Evolutionary conservation across 1,284 basidiomycete species (phyloP), one percentile per base, ranked within the genome.

Genomic region (Dichomitus squalens): DNA sequence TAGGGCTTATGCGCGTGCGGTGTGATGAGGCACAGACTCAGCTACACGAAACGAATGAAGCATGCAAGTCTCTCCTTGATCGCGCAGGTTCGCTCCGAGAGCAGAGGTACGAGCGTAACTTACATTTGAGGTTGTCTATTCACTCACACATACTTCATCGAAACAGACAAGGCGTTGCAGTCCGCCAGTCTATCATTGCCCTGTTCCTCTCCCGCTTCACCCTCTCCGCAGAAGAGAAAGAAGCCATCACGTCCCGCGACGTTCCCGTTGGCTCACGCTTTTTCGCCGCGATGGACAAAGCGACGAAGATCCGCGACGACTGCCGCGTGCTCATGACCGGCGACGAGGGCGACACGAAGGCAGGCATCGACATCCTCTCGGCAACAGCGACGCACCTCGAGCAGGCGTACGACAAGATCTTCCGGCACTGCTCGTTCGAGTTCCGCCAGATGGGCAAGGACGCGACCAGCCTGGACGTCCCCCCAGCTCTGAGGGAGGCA

Each of bases 131-230:
- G 18, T 16, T 11, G 4, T n/a, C 5, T 43, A 9, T 23, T 31
- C 14, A 27, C 16, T 23, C 14, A 6, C 3, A 20, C 16, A 14
- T 52, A 4, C 35, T 23, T 39, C 23, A 3, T 29, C 3, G 27
- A 12, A 36, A 36, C 71, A 89, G 90, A 66, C 82, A 92, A 75
- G 76, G 84, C 69, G 77, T 92, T 9, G 84, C 87, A 52, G 79
- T 79, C 33, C 86, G 87, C 55, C 85, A 90, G 66, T 82, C 87
- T 0, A 88, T 98, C 56, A 85, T 96, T 2, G 75, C 82, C 1
- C 75, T 91, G 18, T 97, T 99, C 74, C 82, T 98, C 12, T 72
- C 81, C 0, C 87, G 90, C 1, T 98, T 98, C 73, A 96, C 94
- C 0, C 84, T 98, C 7, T 84, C 77, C 1, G 81, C 89, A 2